Conservation (phyloP, 306 rosid genomes). For the Lathyrus tuberosus region DNA sequence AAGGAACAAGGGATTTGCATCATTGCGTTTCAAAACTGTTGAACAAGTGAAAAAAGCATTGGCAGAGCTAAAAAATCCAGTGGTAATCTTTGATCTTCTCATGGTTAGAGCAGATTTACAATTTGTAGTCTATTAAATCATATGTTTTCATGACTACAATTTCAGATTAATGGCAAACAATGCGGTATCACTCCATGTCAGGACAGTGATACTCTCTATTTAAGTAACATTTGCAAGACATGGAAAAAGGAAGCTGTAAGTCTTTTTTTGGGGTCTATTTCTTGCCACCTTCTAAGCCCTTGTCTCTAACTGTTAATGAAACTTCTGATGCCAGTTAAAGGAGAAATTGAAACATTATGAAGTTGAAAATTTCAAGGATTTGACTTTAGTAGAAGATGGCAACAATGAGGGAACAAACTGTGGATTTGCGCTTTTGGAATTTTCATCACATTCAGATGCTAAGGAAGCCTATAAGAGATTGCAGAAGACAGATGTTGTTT, state of each 20-base stretch:
- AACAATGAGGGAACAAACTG: conserved; percentile 82
- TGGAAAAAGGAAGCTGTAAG: conserved; percentile 97
- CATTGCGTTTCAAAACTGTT: conserved; percentile 76
- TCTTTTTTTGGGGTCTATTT: conserved; percentile 40
- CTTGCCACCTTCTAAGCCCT: conserved; percentile 30
- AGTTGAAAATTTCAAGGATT: conserved; percentile 78
- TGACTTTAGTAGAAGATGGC: conserved; percentile 86
- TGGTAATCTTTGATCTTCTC: conserved; percentile 66
- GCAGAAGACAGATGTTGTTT: conserved; percentile 80
- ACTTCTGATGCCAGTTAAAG: conserved; percentile 70
- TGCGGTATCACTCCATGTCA: conserved; percentile 91
- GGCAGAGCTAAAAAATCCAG: conserved; percentile 74
- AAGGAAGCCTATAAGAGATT: conserved; percentile 85
- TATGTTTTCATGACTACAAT: conserved; percentile 50
- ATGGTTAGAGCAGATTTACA: conserved; percentile 41
- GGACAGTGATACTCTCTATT: conserved; percentile 80
- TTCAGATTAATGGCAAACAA: conserved; percentile 96
- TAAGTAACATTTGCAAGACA: conserved; percentile 93
- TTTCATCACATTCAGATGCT: conserved; percentile 85
- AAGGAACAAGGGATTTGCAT: conserved; percentile 97
- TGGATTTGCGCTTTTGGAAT: conserved; percentile 92
- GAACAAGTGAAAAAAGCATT: conserved; percentile 92
- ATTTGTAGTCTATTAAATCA: conserved; percentile 38
- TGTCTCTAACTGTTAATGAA: conserved; percentile 43
- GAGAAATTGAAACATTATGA: conserved; percentile 90